phyloP scores from a whole-genome alignment of 345 rosid species.

The Abelmoschus esculentus region DNA sequence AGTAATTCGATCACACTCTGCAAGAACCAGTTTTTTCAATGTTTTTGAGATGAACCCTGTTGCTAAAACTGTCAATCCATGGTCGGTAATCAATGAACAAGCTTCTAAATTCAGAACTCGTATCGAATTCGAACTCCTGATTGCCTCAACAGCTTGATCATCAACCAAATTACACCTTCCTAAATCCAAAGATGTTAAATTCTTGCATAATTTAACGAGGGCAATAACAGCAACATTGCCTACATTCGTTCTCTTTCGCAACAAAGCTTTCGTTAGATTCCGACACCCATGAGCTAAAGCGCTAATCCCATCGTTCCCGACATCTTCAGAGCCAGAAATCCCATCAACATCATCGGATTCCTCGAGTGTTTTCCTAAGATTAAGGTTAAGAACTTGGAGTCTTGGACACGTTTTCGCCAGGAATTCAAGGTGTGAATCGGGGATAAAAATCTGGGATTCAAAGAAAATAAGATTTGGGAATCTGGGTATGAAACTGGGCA shows the following conservation, averaged over 20 bases:
- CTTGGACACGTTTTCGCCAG: slow-evolving; percentile 28
- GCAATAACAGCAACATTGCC: slow-evolving; percentile 27
- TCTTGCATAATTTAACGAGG: slow-evolving; percentile 16
- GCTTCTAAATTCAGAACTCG: slow-evolving; percentile 30
- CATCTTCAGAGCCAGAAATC: neutral
- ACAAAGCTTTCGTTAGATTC: slow-evolving; percentile 17
- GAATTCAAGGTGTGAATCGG: slow-evolving; percentile 27
- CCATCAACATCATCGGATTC: neutral
- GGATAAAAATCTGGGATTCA: slow-evolving; percentile 9
- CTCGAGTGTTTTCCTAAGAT: slow-evolving; percentile 9
- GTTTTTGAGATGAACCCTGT: slow-evolving; percentile 28
- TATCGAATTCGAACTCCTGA: slow-evolving; percentile 17
- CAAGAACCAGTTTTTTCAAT: slow-evolving; percentile 29
- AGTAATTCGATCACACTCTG: slow-evolving; percentile 34
- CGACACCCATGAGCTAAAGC: slow-evolving; percentile 30
- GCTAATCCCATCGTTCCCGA: slow-evolving; percentile 27
- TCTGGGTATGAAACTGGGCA: slow-evolving; percentile 31
- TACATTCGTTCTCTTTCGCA: slow-evolving; percentile 30
- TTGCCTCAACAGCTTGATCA: slow-evolving; percentile 21
- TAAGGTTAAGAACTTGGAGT: slow-evolving; percentile 26
- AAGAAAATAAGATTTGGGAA: slow-evolving; percentile 33
- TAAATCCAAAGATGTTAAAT: slow-evolving; percentile 30
- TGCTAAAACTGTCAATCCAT: slow-evolving; percentile 26
- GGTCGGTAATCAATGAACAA: slow-evolving; percentile 31
- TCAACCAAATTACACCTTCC: slow-evolving; percentile 32